Evolutionary conservation across 2,329 filamentous ascomycete genomes (phyloP).

Genomic region (Hypoxylon sp.): DNA sequence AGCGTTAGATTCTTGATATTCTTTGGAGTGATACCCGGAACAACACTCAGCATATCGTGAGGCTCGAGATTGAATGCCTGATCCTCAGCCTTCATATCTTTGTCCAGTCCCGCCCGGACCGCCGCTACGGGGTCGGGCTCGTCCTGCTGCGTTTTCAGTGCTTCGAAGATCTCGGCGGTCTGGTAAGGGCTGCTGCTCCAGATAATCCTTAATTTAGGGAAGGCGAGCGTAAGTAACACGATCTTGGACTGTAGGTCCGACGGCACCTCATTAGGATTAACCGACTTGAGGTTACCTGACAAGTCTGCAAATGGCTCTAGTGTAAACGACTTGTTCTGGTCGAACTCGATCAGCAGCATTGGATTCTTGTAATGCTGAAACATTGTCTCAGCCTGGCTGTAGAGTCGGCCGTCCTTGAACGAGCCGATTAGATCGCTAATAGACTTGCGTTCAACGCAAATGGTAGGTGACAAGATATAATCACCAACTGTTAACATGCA

Average conservation of each 20-base stretch:
- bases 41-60: conserved; percentile 88
- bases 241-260: conserved; percentile 92
- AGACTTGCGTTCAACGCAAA: conserved; percentile 95
- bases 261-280: conserved; percentile 70
- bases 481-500: conserved; percentile 98
- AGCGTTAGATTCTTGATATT: conserved; percentile 81
- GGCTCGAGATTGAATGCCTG: conserved; percentile 84
- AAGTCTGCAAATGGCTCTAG: conserved; percentile 84
- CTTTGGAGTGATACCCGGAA: conserved; percentile 87
- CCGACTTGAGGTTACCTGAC: conserved; percentile 72
- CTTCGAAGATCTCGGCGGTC: conserved; percentile 96
- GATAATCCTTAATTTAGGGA: conserved; percentile 89
- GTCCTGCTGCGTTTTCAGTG: conserved; percentile 88
- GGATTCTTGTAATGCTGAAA: conserved; percentile 90
- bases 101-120: conserved; percentile 84
- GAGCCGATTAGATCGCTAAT: conserved; percentile 92
- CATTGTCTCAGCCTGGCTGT: conserved; percentile 94
- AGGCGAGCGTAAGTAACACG: conserved; percentile 91
- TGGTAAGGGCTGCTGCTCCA: conserved; percentile 96
- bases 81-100: conserved; percentile 72
- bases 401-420: conserved; percentile 91
- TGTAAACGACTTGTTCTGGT: conserved; percentile 97
- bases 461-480: conserved; percentile 91
- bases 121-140: conserved; percentile 93
- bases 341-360: conserved; percentile 97